A percentile compares a stretch with the other conserved stretches of the same genome.
phyloP scores from a whole-genome alignment of 768 basidiomycete genomes.

The Nidularia pulvinata region DNA sequence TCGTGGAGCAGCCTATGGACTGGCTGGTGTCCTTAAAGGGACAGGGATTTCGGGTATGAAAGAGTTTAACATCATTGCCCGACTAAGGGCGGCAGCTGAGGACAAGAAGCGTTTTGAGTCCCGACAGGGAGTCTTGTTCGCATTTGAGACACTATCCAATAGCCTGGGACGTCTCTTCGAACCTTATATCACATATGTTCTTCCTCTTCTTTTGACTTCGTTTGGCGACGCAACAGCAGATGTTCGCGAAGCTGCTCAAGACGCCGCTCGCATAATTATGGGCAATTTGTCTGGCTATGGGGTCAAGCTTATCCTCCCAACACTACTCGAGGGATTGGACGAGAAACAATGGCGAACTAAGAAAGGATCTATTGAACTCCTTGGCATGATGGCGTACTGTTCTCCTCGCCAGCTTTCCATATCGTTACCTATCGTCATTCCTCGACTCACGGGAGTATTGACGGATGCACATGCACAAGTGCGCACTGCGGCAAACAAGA shows the following conservation, averaged over 20 bases:
- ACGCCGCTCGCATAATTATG: constrained; percentile 95
- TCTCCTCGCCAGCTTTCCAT: constrained; percentile 93
- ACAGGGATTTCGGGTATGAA: constrained; percentile 85
- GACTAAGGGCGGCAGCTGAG: constrained; percentile 74
- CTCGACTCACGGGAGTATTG: constrained; percentile 90
- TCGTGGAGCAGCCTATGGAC: constrained; percentile 97
- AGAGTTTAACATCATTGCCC: constrained; percentile 75
- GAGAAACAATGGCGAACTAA: constrained; percentile 99
- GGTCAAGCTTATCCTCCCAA: constrained; percentile 93
- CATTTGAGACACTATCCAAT: constrained; percentile 87
- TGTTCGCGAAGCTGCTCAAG: constrained; percentile 92
- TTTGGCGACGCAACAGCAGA: constrained; percentile 89
- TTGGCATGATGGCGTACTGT: constrained; percentile 99
- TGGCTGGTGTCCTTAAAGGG: constrained; percentile 94
- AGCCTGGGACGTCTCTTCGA: constrained; percentile 92
- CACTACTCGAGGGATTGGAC: constrained; percentile 86
- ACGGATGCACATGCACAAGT: constrained; percentile 99
- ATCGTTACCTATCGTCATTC: constrained; percentile 95
- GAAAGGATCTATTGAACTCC: constrained; percentile 93
- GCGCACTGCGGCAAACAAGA: constrained; percentile 88
- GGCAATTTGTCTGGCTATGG: constrained; percentile 92
- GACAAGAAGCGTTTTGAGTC: constrained; percentile 90
- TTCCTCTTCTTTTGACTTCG: constrained; percentile 79
- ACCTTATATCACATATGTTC: constrained; percentile 83
- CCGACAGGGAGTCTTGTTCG: constrained; percentile 94